These are phyloP conservation scores for Fusarium metavorans DNA, from an alignment of 2,329 filamentous ascomycete species.

Conservation along the genomic window DNA sequence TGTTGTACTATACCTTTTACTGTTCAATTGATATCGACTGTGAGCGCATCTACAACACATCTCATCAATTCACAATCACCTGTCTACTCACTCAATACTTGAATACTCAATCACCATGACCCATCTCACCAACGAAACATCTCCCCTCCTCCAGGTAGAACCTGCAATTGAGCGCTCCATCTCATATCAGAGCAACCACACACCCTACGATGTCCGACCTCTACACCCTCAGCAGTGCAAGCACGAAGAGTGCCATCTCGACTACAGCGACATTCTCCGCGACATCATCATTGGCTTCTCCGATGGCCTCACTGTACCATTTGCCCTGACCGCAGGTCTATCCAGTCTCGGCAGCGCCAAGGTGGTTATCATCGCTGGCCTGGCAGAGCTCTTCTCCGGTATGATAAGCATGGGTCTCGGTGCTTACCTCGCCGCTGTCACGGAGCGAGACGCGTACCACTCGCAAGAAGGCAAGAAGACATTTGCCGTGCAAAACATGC, in stretches of 20 bases:
- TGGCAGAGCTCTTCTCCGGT: slow-evolving; percentile 81
- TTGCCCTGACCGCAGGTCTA: slow-evolving; percentile 81
- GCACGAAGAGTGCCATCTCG: slow-evolving; percentile 45
- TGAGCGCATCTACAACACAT: background rate
- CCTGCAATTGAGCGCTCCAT: slow-evolving; percentile 45
- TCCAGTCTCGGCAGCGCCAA: slow-evolving; percentile 73
- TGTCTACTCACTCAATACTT: background rate
- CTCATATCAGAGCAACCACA: slow-evolving; percentile 33
- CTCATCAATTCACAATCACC: background rate
- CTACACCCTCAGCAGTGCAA: slow-evolving; percentile 40
- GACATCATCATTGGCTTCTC: slow-evolving; percentile 82
- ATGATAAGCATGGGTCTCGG: slow-evolving; percentile 84
- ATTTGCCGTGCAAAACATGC: slow-evolving; percentile 56
- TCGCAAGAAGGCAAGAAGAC: slow-evolving; percentile 61
- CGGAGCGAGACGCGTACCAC: slow-evolving; percentile 64
- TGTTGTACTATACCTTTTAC: background rate
- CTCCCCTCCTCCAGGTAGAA: slow-evolving; percentile 50
- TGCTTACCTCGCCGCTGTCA: slow-evolving; percentile 76
- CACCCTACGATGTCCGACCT: slow-evolving; percentile 27
- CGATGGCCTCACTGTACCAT: slow-evolving; percentile 83
- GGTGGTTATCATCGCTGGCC: slow-evolving; percentile 77
- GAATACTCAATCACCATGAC: slow-evolving; percentile 37
- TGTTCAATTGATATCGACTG: background rate
- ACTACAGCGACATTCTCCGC: slow-evolving; percentile 61
- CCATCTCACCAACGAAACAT: slow-evolving; percentile 43